Conservation (phyloP, 805 yeast genomes). For the Candida glaebosa region DNA sequence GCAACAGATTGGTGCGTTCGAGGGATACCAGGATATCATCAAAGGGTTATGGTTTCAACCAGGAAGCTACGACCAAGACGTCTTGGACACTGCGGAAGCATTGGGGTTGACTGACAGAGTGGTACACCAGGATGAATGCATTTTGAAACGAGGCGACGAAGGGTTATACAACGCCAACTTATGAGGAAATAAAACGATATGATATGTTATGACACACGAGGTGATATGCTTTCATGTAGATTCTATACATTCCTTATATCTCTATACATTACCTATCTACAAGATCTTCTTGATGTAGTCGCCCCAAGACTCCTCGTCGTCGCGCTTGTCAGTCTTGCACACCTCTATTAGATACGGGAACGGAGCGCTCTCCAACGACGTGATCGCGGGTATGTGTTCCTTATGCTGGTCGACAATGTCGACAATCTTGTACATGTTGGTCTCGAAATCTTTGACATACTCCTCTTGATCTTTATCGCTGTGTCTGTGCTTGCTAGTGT, state of each 20-base stretch:
- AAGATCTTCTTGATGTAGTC: conserved; percentile 42
- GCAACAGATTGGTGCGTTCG: conserved; percentile 35
- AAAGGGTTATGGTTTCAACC: conserved; percentile 82
- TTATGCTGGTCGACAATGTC: conserved; percentile 53
- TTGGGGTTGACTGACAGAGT: conserved; percentile 31
- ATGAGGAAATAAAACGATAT: conserved; percentile 12
- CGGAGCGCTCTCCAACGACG: conserved; percentile 62
- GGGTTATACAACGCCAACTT: conserved; percentile 39
- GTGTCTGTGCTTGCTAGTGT: conserved; percentile 1
- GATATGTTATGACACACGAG: too few species aligned
- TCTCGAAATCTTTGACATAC: conserved; percentile 36
- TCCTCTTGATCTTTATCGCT: conserved; percentile 18
- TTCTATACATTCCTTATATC: not conserved
- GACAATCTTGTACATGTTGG: conserved; percentile 44
- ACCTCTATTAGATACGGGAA: conserved; percentile 47
- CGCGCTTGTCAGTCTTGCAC: conserved; percentile 11
- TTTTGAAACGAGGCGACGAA: conserved; percentile 65
- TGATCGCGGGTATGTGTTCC: conserved; percentile 71
- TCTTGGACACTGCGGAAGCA: conserved; percentile 39
- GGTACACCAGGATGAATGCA: conserved; percentile 59
- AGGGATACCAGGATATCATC: conserved; percentile 35
- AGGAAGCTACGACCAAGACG: conserved; percentile 60
- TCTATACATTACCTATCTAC: conserved; percentile 5
- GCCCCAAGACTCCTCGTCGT: conserved; percentile 39
- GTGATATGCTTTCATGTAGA: too few species aligned